A percentile compares a stretch with the other conserved stretches of the same genome.
These are phyloP conservation scores for Cucumis melo DNA, from an alignment of 306 rosid species.

Conservation along the genomic window DNA sequence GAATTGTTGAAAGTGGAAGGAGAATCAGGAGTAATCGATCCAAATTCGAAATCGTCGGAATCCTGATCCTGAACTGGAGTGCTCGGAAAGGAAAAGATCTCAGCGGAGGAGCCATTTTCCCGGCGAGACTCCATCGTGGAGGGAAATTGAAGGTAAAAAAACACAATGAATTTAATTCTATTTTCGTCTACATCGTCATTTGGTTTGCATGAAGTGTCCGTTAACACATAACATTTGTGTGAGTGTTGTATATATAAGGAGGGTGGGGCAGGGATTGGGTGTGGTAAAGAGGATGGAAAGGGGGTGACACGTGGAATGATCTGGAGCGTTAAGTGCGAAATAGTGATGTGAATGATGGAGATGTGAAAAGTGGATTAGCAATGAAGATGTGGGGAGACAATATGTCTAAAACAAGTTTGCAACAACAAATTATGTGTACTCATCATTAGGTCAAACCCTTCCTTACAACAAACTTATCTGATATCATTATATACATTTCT, in stretches of 20 bases:
- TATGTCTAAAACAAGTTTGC: neutral
- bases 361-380: neutral
- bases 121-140: conserved; percentile 17
- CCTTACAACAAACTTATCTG: too few species aligned
- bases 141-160: neutral
- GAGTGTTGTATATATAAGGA: neutral
- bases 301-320: neutral
- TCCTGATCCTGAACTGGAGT: conserved; percentile 30
- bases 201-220: conserved; percentile 18
- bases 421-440: neutral
- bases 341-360: neutral
- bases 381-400: neutral
- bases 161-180: neutral
- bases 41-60: conserved; percentile 58
- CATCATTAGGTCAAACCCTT: neutral
- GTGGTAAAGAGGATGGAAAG: neutral
- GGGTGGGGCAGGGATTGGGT: neutral
- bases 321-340: neutral
- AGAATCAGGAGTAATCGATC: conserved; percentile 51
- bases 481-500: too few species aligned
- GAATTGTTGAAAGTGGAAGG: conserved; percentile 44
- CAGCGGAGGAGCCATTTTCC: conserved; percentile 22
- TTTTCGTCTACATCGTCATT: neutral
- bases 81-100: conserved; percentile 63
- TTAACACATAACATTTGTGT: neutral